Evolutionary conservation across 2,329 filamentous ascomycete genomes (phyloP).

Genomic region (Aspergillus sojae): DNA sequence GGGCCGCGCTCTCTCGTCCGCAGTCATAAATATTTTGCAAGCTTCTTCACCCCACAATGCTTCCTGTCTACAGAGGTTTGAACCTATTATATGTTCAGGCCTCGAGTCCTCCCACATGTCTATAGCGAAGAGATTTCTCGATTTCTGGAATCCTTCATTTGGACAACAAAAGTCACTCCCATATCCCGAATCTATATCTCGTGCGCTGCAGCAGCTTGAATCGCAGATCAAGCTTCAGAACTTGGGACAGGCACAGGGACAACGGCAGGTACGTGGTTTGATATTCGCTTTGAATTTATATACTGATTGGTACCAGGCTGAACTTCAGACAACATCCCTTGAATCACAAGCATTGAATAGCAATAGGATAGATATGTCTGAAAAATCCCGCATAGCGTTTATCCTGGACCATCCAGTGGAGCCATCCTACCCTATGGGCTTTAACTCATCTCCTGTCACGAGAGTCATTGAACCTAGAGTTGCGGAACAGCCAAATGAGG

Average conservation of each 20-base stretch:
- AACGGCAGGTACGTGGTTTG: slow-evolving; percentile 26
- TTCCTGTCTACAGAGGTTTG: slow-evolving; percentile 53
- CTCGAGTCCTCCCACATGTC: slow-evolving; percentile 55
- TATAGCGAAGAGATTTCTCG: slow-evolving; percentile 56
- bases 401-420: slow-evolving; percentile 19
- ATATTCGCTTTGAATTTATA: slow-evolving; percentile 8
- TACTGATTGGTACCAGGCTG: slow-evolving; percentile 8
- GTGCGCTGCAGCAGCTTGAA: slow-evolving; percentile 64
- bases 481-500: slow-evolving; percentile 33
- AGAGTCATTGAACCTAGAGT: slow-evolving; percentile 18
- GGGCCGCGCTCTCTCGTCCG: slow-evolving; percentile 37
- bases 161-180: slow-evolving; percentile 60
- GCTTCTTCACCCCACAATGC: slow-evolving; percentile 29
- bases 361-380: slow-evolving; percentile 9
- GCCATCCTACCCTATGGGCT: slow-evolving; percentile 13
- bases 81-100: slow-evolving; percentile 54
- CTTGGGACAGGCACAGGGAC: slow-evolving; percentile 40
- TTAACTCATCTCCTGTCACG: slow-evolving; percentile 35
- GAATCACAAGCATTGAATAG: neutral
- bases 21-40: slow-evolving; percentile 35
- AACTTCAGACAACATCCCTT: neutral
- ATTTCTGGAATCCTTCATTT: slow-evolving; percentile 72
- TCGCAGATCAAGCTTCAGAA: slow-evolving; percentile 56
- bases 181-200: slow-evolving; percentile 67
- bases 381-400: slow-evolving; percentile 20